Evolutionary conservation across 768 basidiomycete genomes (phyloP), one percentile per base, ranked within the genome.

Genomic region (Tylopilus vinaceipallidus): DNA sequence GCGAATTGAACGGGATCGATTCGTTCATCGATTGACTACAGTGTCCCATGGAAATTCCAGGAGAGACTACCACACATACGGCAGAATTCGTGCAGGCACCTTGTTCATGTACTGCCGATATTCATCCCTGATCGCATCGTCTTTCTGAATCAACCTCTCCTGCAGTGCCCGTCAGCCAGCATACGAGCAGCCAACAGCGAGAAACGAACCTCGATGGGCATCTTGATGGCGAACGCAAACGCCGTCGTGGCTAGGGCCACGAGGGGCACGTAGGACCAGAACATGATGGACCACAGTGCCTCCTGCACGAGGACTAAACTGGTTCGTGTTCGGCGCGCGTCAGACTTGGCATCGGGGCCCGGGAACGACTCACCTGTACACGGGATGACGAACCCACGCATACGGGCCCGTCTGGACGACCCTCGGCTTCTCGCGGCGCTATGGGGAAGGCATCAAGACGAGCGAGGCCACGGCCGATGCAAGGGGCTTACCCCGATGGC

Each of bases 391-490:
- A 42, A 71, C 59, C 47, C 64, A 61, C 22, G 58, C 58, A 50
- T 71, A 71, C 0, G 67, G 68, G 9, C 71, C 71, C 0, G 56
- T 64, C 29, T 61, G 54, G 42, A 71, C 64, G 30, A 72, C 16
- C 42, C 57, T 61, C 11, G 61, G 34, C 29, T 65, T 67, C 43
- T 71, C 68, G 27, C 67, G 55, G 41, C 56, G 54, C 63, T 67
- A 16, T 46, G 12, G 12, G 9, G 2, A 20, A 23, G 55, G 16
- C 9, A 33, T 63, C 29, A 54, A 48, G 3, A 27, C 9, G 9
- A 10, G 12, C 1, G 12, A 24, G 4, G 6, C 10, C 11, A 23
- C 4, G 3, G 6, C 4, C 1, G 26, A 1, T 35, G 13, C 0
- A 1, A 40, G 10, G n/a, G n/a, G 19, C 55, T 0, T 27, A 66